phyloP scores from a whole-genome alignment of 2,329 filamentous ascomycete species.

The Clonostachys rosea region DNA sequence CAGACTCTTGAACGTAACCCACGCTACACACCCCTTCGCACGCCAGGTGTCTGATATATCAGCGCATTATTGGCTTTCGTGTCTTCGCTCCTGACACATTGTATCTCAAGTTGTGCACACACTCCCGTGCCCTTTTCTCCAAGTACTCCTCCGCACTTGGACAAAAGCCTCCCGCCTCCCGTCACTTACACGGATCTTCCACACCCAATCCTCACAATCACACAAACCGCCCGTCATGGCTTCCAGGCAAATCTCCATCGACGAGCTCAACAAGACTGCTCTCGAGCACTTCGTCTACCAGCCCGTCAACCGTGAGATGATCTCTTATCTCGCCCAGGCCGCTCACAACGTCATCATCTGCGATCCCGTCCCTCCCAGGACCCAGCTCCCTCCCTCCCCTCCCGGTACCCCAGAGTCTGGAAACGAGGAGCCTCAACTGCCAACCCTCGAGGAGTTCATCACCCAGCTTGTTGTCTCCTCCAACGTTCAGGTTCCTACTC shows the following conservation, averaged over 20 bases:
- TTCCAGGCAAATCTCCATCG: slow-evolving; percentile 39
- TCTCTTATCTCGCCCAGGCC: slow-evolving; percentile 69
- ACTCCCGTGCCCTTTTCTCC: no score
- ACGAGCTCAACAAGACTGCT: slow-evolving; percentile 66
- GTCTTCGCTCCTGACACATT: no score
- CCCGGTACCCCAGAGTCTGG: slow-evolving; percentile 41
- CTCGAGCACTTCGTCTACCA: slow-evolving; percentile 78
- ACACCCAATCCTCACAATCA: background rate
- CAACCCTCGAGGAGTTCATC: slow-evolving; percentile 87
- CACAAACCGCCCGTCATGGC: slow-evolving; percentile 40
- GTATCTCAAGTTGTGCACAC: no score
- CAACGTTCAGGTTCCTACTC: slow-evolving; percentile 93
- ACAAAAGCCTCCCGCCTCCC: background rate
- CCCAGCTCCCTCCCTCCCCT: slow-evolving; percentile 39
- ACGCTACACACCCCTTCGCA: no score
- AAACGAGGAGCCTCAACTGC: slow-evolving; percentile 54
- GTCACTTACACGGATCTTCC: slow-evolving; percentile 1
- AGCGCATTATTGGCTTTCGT: no score
- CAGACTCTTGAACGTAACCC: no score
- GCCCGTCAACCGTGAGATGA: slow-evolving; percentile 72
- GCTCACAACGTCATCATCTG: slow-evolving; percentile 77
- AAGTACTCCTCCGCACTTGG: no score
- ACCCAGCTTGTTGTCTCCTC: slow-evolving; percentile 84
- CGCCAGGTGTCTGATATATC: no score
- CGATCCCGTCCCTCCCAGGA: slow-evolving; percentile 47